Percentiles rank a stretch among this genome's conserved stretches.
Conservation (phyloP, 2,329 filamentous ascomycete species). For the Hypoxylon sp. region DNA sequence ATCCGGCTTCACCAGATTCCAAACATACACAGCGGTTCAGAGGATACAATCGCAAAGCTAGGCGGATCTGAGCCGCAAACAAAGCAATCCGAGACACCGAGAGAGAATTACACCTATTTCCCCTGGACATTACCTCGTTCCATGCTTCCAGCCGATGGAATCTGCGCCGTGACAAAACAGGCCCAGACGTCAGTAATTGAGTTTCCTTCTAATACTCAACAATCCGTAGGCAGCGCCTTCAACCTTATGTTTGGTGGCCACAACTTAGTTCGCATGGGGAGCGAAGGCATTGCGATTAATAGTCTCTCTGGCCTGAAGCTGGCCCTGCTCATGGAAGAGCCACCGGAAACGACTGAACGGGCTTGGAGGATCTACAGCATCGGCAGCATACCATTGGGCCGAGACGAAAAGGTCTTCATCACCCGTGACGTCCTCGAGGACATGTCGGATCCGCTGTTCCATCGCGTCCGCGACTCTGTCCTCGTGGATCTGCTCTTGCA, state of each 20-base stretch:
- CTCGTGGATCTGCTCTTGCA: slow-evolving; percentile 82
- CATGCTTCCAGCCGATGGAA: slow-evolving; percentile 82
- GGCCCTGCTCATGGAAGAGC: slow-evolving; percentile 76
- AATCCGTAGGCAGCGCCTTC: slow-evolving; percentile 59
- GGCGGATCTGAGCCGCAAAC: slow-evolving; percentile 29
- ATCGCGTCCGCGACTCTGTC: slow-evolving; percentile 79
- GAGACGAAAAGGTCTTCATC: slow-evolving; percentile 89
- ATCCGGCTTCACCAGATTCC: slow-evolving; percentile 85
- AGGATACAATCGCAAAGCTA: slow-evolving; percentile 39
- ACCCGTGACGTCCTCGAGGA: slow-evolving; percentile 81
- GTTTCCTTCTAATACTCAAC: slow-evolving; percentile 67
- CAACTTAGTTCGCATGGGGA: slow-evolving; percentile 62
- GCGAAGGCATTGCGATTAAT: slow-evolving; percentile 64
- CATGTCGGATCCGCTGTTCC: slow-evolving; percentile 87
- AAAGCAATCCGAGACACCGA: slow-evolving; percentile 58
- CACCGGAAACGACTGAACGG: slow-evolving; percentile 58
- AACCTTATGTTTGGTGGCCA: slow-evolving; percentile 64
- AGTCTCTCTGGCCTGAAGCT: slow-evolving; percentile 73
- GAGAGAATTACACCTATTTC: slow-evolving; percentile 86
- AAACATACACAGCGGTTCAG: slow-evolving; percentile 66
- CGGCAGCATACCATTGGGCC: slow-evolving; percentile 84
- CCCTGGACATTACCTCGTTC: slow-evolving; percentile 90
- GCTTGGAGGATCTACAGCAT: slow-evolving; percentile 83
- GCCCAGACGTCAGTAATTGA: slow-evolving; percentile 79
- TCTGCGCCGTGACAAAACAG: slow-evolving; percentile 79